Evolutionary conservation across 2,329 filamentous ascomycete genomes (phyloP), one percentile per base, ranked within the genome.

Genomic region (Talaromyces sp.): DNA sequence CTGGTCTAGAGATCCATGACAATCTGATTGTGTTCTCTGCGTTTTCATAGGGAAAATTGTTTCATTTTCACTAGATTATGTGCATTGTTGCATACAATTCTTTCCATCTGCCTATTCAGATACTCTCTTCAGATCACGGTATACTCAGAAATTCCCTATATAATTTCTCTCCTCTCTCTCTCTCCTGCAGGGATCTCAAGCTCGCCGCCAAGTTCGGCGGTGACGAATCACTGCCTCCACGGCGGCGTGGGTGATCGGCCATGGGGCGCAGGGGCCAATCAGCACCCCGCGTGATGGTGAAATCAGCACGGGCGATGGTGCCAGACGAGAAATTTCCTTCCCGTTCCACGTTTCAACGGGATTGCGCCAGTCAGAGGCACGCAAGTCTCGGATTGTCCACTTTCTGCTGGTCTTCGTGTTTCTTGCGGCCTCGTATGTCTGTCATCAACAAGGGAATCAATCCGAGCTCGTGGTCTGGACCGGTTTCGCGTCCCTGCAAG

Each of bases 221-320:
- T 58, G 54, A 57, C 57, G 54, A 60, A 60, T 60, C 57, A 59
- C 24, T 22, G 24, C 43, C 29, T 42, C 51, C 54, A 55, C 40
- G 44, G 44, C 40, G 44, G 49, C 47, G 24, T 35, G 30, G 35
- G 45, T 44, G 60, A 63, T 63, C 59, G 35, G 24, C 47, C 17
- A 33, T 40, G 53, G 47, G 30, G 11, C 44, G n/a, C 20, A 19
- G 9, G 4, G 17, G 16, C 68, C 68, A 70, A 71, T 71, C 49
- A 64, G 33, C 32, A 24, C 0, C 0, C 2, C 32, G 37, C 17
- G 29, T 55, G 65, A 67, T 70, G 67, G 67, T 68, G 68, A 68
- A 68, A 71, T 71, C 65, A 52, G 42, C 47, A 39, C 48, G 53
- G 42, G 47, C 48, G 67, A 71, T 71, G 68, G 62, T 70, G 68